Base-by-base conservation (phyloP, 2,329 filamentous ascomycete species). In the Stenocarpella maydis region DNA sequence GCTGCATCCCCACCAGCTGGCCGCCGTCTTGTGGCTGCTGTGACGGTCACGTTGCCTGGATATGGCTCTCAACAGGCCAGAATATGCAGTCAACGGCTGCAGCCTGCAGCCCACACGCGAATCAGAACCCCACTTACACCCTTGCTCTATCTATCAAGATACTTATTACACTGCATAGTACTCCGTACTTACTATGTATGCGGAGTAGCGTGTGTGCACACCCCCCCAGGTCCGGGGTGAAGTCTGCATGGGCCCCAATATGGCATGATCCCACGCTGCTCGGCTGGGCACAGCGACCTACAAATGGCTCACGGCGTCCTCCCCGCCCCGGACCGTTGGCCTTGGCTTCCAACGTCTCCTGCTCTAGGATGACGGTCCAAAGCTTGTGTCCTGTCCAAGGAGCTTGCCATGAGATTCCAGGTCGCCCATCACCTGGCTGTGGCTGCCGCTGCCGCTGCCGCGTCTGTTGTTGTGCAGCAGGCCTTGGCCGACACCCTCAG, bases 401-500 rank as follows among this genome's bases (percentile, higher is more conserved):
- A 69, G 67, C 26, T 37, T 45, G 31, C n/a, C 55, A 72, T 72
- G 71, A 64, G 45, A 65, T 49, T 52, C n/a, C 50, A 69, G 49
- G n/a, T 26, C 52, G 47, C 66, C 39, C 43, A 19, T n/a, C 58
- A 71, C 39, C 50, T 73, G 61, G 72, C 70, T 34, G 64, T 58
- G 21, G 61, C 65, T 50, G 41, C 34, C 17, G 72, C 70, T 34
- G 64, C 53, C 19, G 61, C 65, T 50, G 41, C 34, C 17, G 67
- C 69, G 41, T 60, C 67, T 49, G 65, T 53, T 41, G 45, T 67
- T 28, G 72, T 69, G 39, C 72, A 80, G 73, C 80, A 78, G 28
- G 72, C 89, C 9, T 91, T 87, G 1, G 89, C 88, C 14, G 83
- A 84, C 76, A 89, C 89, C 1, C 80, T 81, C 71, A 88, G 87